Percentiles rank a stretch among this genome's conserved stretches.
These are phyloP conservation scores for Boletus semigastroideus DNA, from an alignment of 1,284 basidiomycete species.

Conservation along the genomic window DNA sequence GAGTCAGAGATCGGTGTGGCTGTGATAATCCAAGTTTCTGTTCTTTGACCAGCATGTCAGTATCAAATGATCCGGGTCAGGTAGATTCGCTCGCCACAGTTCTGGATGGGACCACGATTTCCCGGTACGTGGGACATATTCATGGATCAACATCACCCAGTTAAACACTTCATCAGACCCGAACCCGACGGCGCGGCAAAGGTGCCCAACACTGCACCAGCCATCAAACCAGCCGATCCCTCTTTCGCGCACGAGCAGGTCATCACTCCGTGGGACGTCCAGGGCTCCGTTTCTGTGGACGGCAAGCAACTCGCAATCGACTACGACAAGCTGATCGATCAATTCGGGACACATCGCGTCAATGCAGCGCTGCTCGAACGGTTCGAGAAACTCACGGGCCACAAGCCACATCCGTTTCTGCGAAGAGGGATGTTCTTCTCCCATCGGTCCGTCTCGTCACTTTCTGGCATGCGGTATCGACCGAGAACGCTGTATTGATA, in stretches of 20 bases:
- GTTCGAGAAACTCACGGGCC: conserved; percentile 91
- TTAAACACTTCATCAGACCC: conserved; percentile 11
- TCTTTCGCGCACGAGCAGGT: conserved; percentile 65
- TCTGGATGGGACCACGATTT: conserved; percentile 18
- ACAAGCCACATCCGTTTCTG: conserved; percentile 88
- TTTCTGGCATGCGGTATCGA: background rate
- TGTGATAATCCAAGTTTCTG: background rate
- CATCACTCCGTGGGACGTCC: conserved; percentile 98
- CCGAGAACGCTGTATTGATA: background rate
- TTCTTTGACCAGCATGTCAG: conserved; percentile 10
- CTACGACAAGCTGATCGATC: conserved; percentile 93
- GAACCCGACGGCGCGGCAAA: conserved; percentile 2
- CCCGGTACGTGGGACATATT: conserved; percentile 17
- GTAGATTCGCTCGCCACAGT: conserved; percentile 14
- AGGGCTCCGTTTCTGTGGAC: conserved; percentile 86
- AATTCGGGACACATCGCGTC: conserved; percentile 91
- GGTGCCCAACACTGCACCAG: conserved; percentile 4
- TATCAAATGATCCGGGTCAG: background rate
- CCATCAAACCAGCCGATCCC: conserved; percentile 37
- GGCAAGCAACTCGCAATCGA: conserved; percentile 92
- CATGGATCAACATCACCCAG: background rate
- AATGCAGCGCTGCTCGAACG: conserved; percentile 79
- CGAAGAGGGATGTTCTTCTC: conserved; percentile 97
- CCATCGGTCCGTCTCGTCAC: conserved; percentile 68
- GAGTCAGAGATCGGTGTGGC: background rate